A percentile compares a stretch with the other conserved stretches of the same genome.
phyloP scores from a whole-genome alignment of 2,329 filamentous ascomycete species.

The Phaeophleospora eucalypticola region DNA sequence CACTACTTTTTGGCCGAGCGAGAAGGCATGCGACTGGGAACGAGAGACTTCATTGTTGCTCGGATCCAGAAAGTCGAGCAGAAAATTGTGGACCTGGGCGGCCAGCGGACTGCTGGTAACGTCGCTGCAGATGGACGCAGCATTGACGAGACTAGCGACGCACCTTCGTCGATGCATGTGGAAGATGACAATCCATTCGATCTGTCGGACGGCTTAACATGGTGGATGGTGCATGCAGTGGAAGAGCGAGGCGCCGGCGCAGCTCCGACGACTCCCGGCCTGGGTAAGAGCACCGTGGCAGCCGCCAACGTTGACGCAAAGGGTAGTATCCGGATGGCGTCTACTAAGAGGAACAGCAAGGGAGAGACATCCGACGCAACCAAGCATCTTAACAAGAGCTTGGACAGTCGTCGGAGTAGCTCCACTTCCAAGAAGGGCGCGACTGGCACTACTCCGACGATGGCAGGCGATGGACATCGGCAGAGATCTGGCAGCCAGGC shows the following conservation, averaged over 20 bases:
- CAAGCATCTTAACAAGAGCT: conserved; percentile 66
- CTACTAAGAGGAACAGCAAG: conserved; percentile 41
- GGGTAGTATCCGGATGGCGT: conserved; percentile 52
- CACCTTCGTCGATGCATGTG: conserved; percentile 43
- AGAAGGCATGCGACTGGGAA: conserved; percentile 77
- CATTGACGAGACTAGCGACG: conserved; percentile 50
- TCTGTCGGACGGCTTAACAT: conserved; percentile 86
- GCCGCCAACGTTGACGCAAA: conserved; percentile 82
- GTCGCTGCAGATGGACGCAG: conserved; percentile 38
- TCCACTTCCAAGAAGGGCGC: conserved; percentile 75
- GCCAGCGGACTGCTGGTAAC: conserved; percentile 44
- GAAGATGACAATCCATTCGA: conserved; percentile 98
- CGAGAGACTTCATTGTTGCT: conserved; percentile 92
- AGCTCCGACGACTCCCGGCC: conserved; percentile 79
- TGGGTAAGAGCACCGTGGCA: conserved; percentile 87
- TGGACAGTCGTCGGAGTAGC: conserved; percentile 88
- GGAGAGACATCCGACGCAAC: conserved; percentile 38
- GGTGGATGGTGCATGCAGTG: conserved; percentile 90
- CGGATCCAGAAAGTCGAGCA: conserved; percentile 89
- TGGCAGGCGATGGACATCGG: conserved; percentile 11
- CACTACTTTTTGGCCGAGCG: conserved; percentile 96
- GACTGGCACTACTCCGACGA: conserved; percentile 29
- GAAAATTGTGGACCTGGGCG: conserved; percentile 82
- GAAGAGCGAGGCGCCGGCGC: conserved; percentile 78
- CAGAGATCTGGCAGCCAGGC: conserved; percentile 23